Conservation (phyloP, 2,329 filamentous ascomycete species). For the Trichophyton simii region DNA sequence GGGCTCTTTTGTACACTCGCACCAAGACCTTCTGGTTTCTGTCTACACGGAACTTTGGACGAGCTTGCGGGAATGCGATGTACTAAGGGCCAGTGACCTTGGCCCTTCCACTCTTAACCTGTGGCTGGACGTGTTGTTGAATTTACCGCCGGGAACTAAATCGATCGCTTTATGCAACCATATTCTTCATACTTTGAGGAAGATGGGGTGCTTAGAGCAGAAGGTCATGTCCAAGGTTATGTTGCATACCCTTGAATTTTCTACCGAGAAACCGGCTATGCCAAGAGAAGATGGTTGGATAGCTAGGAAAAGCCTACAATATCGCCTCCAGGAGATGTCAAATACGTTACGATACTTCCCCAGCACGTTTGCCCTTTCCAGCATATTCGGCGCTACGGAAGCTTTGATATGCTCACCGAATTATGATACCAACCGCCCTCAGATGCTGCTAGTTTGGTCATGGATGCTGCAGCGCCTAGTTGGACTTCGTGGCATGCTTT, state of each 20-base stretch:
- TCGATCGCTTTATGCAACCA: conserved; percentile 19
- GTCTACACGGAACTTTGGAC: conserved; percentile 26
- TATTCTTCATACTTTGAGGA: conserved; percentile 15
- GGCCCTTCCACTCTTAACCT: conserved; percentile 18
- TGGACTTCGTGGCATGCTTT: neutral
- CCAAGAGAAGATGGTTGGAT: neutral
- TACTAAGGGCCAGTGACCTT: conserved; percentile 25
- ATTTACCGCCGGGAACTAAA: conserved; percentile 7
- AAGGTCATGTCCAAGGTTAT: neutral
- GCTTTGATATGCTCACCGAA: conserved; percentile 16
- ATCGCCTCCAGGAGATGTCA: conserved; percentile 12
- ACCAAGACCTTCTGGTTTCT: conserved; percentile 14
- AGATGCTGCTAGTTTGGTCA: conserved; percentile 23
- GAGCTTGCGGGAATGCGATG: conserved; percentile 25
- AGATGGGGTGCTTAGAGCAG: neutral
- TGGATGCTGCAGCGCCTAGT: conserved; percentile 12
- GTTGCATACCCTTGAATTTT: neutral
- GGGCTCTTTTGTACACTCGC: conserved; percentile 10
- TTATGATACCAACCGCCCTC: conserved; percentile 12
- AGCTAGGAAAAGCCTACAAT: neutral
- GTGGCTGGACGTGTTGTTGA: conserved; percentile 23
- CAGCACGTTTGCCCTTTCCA: conserved; percentile 17
- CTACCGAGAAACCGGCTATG: neutral
- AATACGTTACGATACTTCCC: conserved; percentile 16
- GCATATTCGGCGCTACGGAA: conserved; percentile 25